Conservation (phyloP, 768 basidiomycete species). For the Russula sp. region DNA sequence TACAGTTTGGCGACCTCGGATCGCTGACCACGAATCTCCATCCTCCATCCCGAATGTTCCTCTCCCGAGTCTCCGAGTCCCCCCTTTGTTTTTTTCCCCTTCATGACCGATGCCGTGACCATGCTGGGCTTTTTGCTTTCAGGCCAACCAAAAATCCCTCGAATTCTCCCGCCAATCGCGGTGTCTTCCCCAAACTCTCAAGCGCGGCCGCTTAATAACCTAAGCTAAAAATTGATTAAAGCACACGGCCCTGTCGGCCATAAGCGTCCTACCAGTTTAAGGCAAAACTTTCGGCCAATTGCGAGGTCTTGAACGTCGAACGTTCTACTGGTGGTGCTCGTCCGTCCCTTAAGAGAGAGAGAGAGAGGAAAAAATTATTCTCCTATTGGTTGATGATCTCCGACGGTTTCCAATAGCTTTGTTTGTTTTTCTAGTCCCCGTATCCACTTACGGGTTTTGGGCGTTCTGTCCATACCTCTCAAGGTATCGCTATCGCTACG, state of each 20-base stretch:
- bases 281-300: slow-evolving; percentile 2
- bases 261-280: slow-evolving; percentile 8
- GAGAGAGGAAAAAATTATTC: background rate
- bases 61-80: too few relatives aligned
- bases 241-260: slow-evolving; percentile 11
- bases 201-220: slow-evolving; percentile 23
- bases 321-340: background rate
- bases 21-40: too few relatives aligned
- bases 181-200: slow-evolving; percentile 15
- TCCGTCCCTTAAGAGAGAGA: background rate
- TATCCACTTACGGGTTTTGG: background rate
- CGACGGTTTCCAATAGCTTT: background rate
- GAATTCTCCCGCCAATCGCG: slow-evolving; percentile 13
- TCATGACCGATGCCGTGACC: background rate
- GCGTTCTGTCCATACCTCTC: background rate
- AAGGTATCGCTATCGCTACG: background rate
- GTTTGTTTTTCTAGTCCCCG: slow-evolving; percentile 18
- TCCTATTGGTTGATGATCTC: background rate
- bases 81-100: too few relatives aligned
- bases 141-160: slow-evolving; percentile 1
- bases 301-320: background rate
- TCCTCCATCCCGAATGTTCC: too few relatives aligned
- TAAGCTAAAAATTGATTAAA: slow-evolving; percentile 24
- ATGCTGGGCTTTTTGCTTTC: background rate
- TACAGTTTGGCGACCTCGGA: background rate